A percentile compares a stretch with the other conserved stretches of the same genome.
These are phyloP conservation scores for Podaxis sp. DNA, from an alignment of 768 basidiomycete genomes.

Conservation along the genomic window DNA sequence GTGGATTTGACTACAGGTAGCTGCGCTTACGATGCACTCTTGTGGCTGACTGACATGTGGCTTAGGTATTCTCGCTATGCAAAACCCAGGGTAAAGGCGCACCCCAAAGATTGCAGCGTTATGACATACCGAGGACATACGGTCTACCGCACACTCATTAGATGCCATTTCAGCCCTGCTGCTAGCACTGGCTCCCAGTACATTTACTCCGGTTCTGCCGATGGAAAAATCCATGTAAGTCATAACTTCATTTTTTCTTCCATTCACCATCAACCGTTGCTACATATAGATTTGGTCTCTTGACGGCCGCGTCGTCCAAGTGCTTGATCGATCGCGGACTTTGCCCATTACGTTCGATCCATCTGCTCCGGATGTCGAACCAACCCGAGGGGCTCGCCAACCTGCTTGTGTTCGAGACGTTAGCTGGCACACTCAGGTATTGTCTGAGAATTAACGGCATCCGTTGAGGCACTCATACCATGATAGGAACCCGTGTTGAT, in stretches of 20 bases:
- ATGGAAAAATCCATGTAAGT: constrained; percentile 79
- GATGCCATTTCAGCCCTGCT: constrained; percentile 92
- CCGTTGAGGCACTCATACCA: not conserved
- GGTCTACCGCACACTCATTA: constrained; percentile 86
- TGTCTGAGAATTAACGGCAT: constrained; percentile 1
- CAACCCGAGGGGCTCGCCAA: constrained; percentile 23
- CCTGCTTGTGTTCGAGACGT: constrained; percentile 83
- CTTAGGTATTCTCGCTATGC: constrained; percentile 62
- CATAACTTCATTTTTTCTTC: not conserved
- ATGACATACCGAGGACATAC: constrained; percentile 94
- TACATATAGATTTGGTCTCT: constrained; percentile 84
- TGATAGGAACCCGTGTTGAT: constrained; percentile 81
- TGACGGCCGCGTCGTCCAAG: constrained; percentile 81
- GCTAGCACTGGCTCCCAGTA: constrained; percentile 92
- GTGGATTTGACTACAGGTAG: constrained; percentile 82
- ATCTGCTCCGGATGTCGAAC: constrained; percentile 49
- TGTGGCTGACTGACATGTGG: not conserved
- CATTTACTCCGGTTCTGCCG: constrained; percentile 89
- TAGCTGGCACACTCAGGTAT: constrained; percentile 86
- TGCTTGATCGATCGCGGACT: constrained; percentile 75
- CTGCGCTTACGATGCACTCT: constrained; percentile 1
- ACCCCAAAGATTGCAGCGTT: constrained; percentile 88
- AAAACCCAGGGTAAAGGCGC: constrained; percentile 54
- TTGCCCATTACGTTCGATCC: constrained; percentile 71
- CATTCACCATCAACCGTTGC: not conserved